Percentiles rank a stretch among this genome's conserved stretches.
Conservation (phyloP, 495 filamentous ascomycete genomes). For the Aspergillus carlsbadensis region DNA sequence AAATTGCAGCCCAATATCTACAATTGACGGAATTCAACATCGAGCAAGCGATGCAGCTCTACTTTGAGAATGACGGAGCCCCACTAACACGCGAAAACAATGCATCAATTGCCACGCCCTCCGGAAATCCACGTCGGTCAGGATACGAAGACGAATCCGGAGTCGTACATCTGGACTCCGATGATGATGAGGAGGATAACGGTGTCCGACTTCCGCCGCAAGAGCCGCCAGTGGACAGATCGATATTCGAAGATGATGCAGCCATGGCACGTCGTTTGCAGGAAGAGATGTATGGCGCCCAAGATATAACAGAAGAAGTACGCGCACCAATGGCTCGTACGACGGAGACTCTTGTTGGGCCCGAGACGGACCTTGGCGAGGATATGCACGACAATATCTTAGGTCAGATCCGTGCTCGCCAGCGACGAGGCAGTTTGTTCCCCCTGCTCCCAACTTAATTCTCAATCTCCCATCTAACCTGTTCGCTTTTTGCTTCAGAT, state of each 20-base stretch:
- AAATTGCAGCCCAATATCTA: constrained; percentile 75
- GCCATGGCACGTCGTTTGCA: constrained; percentile 89
- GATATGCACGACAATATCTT: constrained; percentile 63
- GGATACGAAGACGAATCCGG: constrained; percentile 54
- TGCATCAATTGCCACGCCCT: constrained; percentile 32
- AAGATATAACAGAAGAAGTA: constrained; percentile 60
- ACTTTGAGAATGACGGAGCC: constrained; percentile 75
- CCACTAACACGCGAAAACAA: constrained; percentile 39
- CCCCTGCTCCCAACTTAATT: neutral
- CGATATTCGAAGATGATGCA: constrained; percentile 77
- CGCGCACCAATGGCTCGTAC: constrained; percentile 89
- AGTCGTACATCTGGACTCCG: constrained; percentile 70
- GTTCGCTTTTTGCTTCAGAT: constrained; percentile 34
- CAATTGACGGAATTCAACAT: constrained; percentile 77
- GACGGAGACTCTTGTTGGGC: constrained; percentile 86
- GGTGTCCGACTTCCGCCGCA: constrained; percentile 25
- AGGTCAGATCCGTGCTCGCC: constrained; percentile 62
- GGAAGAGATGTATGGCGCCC: constrained; percentile 77
- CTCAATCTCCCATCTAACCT: constrained; percentile 10
- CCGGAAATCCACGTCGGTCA: constrained; percentile 19
- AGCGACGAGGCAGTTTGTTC: constrained; percentile 45
- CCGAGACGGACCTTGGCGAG: constrained; percentile 56
- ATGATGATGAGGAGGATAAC: constrained; percentile 59
- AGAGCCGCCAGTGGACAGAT: constrained; percentile 12
- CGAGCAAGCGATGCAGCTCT: constrained; percentile 84